phyloP scores from a whole-genome alignment of 2,329 filamentous ascomycete genomes.

The Hortaea sp. region DNA sequence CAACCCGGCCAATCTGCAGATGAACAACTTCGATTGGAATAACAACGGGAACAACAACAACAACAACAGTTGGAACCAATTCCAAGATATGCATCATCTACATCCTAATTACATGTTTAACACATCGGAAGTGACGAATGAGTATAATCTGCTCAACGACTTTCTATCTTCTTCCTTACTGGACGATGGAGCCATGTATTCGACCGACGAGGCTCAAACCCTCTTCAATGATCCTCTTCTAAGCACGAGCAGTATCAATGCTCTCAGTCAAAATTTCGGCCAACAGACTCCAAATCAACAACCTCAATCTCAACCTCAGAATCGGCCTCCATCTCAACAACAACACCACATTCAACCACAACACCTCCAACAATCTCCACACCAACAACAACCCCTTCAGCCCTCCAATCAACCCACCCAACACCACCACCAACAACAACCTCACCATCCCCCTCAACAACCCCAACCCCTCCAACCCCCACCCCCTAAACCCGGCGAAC shows the following conservation, averaged over 20 bases:
- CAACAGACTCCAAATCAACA: slow-evolving; percentile 15
- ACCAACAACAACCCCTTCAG: slow-evolving; percentile 10
- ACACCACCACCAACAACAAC: slow-evolving; percentile 14
- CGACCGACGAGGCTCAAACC: slow-evolving; percentile 36
- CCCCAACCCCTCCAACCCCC: not conserved
- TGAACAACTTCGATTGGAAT: slow-evolving; percentile 53
- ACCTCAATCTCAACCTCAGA: slow-evolving; percentile 29
- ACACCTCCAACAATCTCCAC: slow-evolving; percentile 18
- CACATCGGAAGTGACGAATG: slow-evolving; percentile 86
- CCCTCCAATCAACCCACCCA: not conserved
- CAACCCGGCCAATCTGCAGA: slow-evolving; percentile 32
- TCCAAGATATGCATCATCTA: slow-evolving; percentile 88
- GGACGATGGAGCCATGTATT: slow-evolving; percentile 50
- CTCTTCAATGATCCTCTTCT: slow-evolving; percentile 52
- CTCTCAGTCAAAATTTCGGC: slow-evolving; percentile 32
- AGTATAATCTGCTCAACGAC: slow-evolving; percentile 94
- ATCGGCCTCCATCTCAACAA: slow-evolving; percentile 1
- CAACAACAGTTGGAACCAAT: slow-evolving; percentile 63
- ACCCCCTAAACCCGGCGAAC: slow-evolving; percentile 37
- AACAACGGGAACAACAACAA: slow-evolving; percentile 54
- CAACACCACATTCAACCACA: slow-evolving; percentile 30
- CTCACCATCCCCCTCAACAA: not conserved
- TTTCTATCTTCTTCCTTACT: slow-evolving; percentile 87
- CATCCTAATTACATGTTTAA: slow-evolving; percentile 94
- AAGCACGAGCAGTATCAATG: slow-evolving; percentile 31